These are phyloP conservation scores for Floccularia luteovirens DNA, from an alignment of 768 basidiomycete genomes.

Conservation along the genomic window DNA sequence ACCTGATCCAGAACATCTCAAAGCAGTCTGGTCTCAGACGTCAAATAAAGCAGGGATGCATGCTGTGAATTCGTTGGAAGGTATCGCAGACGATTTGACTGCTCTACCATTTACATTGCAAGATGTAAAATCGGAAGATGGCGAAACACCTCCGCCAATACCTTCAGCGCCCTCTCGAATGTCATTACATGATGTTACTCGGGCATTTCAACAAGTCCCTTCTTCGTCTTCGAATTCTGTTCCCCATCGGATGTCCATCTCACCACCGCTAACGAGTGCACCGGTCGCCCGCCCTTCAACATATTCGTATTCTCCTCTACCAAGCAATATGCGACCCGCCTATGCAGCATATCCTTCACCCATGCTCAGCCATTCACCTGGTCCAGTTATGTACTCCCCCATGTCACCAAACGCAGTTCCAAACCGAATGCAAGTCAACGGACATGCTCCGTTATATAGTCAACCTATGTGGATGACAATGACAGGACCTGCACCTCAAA, in stretches of 20 bases:
- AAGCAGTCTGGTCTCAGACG: constrained; percentile 78
- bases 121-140: constrained; percentile 84
- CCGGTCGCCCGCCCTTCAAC: constrained; percentile 36
- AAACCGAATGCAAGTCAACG: constrained; percentile 51
- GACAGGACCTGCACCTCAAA: constrained; percentile 36
- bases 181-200: constrained; percentile 76
- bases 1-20: constrained; percentile 80
- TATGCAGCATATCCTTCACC: constrained; percentile 61
- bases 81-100: constrained; percentile 77
- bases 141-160: constrained; percentile 63
- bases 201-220: constrained; percentile 84
- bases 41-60: constrained; percentile 62
- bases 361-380: constrained; percentile 68
- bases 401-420: constrained; percentile 60
- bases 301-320: constrained; percentile 33
- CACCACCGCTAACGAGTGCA: constrained; percentile 40
- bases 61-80: constrained; percentile 74
- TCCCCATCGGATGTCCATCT: constrained; percentile 40
- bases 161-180: constrained; percentile 61
- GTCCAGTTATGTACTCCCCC: constrained; percentile 55
- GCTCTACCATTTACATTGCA: constrained; percentile 74
- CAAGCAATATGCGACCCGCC: constrained; percentile 43
- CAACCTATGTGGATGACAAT: constrained; percentile 63
- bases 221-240: constrained; percentile 41
- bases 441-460: constrained; percentile 51